phyloP scores from a whole-genome alignment of 2,329 filamentous ascomycete species.

The Decorospora gaudefroyi region DNA sequence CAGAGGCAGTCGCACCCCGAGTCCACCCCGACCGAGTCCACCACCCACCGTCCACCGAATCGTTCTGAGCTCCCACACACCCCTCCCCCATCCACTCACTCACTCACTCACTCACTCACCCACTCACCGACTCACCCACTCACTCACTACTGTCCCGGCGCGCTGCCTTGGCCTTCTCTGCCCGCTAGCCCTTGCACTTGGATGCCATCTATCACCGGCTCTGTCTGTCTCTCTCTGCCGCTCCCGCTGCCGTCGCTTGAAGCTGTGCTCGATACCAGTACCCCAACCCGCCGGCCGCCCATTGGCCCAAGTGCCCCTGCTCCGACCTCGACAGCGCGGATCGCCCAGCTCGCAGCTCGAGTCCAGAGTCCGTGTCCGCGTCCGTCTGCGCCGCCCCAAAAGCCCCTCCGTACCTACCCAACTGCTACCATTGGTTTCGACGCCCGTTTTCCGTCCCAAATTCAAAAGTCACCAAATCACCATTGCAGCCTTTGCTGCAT shows the following conservation, averaged over 20 bases:
- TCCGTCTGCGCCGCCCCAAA: slow-evolving; percentile 31
- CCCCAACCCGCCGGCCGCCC: slow-evolving; percentile 22
- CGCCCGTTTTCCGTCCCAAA: slow-evolving; percentile 24
- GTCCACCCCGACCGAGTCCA: no score
- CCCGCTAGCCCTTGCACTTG: slow-evolving; percentile 2
- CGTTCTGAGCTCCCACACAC: no score
- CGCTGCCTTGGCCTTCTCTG: no score
- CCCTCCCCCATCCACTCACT: no score
- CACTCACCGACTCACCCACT: neutral
- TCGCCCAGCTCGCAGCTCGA: slow-evolving; percentile 29
- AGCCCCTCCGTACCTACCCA: slow-evolving; percentile 25
- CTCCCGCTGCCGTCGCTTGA: slow-evolving; percentile 1
- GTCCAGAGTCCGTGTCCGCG: no score
- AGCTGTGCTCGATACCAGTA: slow-evolving; percentile 13
- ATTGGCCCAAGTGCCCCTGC: slow-evolving; percentile 18
- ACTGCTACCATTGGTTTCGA: slow-evolving; percentile 36
- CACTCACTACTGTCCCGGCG: no score
- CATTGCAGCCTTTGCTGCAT: slow-evolving; percentile 30
- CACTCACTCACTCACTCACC: no score
- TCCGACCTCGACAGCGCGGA: slow-evolving; percentile 21
- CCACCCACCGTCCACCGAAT: no score
- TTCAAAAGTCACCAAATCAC: slow-evolving; percentile 22
- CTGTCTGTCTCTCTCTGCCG: no score
- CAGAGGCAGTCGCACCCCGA: slow-evolving; percentile 13
- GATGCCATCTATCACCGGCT: neutral